These are phyloP conservation scores for Podaxis mareebaensis DNA, from an alignment of 768 basidiomycete genomes.

Conservation along the genomic window DNA sequence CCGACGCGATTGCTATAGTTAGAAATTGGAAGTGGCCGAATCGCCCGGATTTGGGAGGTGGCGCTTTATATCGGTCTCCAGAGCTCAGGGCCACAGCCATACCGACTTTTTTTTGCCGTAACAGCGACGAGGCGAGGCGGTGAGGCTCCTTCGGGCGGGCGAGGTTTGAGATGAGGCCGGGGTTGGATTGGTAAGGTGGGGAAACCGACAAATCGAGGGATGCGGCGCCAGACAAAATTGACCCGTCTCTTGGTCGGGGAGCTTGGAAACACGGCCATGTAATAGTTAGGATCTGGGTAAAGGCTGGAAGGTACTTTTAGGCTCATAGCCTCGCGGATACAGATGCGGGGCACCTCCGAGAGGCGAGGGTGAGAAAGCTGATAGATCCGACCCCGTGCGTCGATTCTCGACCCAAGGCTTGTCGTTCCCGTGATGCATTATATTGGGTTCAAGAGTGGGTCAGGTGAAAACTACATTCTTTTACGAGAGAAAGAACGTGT, in stretches of 20 bases:
- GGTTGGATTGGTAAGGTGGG: not conserved
- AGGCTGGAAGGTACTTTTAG: not conserved
- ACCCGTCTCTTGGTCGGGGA: not conserved
- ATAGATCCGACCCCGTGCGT: not conserved
- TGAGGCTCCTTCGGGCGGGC: no score
- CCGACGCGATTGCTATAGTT: not conserved
- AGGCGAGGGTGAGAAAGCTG: not conserved
- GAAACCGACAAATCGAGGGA: not conserved
- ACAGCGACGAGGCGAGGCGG: not conserved
- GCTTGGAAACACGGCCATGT: not conserved
- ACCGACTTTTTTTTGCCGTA: not conserved
- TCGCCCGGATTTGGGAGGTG: not conserved
- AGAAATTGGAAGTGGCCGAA: not conserved
- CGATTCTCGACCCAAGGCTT: not conserved
- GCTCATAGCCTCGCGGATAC: not conserved
- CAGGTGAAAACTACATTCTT: not conserved
- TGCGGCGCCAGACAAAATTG: not conserved
- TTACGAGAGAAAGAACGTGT: not conserved
- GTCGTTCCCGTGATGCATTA: not conserved
- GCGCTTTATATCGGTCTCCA: not conserved
- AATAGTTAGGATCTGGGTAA: not conserved
- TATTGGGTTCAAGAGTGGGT: not conserved
- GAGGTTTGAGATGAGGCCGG: no score
- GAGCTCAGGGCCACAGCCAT: not conserved
- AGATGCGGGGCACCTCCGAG: not conserved